phyloP scores from a whole-genome alignment of 2,329 filamentous ascomycete genomes.

The Hypoxylon sp. region DNA sequence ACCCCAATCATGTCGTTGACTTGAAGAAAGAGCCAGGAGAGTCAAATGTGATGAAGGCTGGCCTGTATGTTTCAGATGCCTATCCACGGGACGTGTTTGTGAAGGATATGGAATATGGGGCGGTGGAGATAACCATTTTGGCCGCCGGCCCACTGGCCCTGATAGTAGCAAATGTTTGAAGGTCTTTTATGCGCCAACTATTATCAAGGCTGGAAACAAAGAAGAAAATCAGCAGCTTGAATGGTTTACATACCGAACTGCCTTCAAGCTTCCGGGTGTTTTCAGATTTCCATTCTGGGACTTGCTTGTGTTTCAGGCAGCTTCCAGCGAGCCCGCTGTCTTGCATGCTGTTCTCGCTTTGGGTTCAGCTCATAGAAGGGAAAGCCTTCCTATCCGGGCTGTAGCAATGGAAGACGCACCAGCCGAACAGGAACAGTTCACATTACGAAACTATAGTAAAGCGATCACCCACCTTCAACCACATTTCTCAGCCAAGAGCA shows the following conservation, averaged over 20 bases:
- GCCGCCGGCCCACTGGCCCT: conserved; percentile 52
- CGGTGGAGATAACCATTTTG: conserved; percentile 43
- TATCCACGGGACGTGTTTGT: conserved; percentile 51
- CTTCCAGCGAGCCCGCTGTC: conserved; percentile 57
- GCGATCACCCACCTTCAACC: conserved; percentile 57
- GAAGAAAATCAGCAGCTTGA: conserved; percentile 57
- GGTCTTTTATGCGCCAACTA: conserved; percentile 20
- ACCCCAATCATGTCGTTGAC: conserved; percentile 10
- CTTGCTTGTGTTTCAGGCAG: conserved; percentile 56
- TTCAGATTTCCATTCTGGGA: conserved; percentile 59
- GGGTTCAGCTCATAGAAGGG: conserved; percentile 55
- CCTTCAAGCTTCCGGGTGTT: conserved; percentile 56
- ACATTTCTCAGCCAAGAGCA: conserved; percentile 50
- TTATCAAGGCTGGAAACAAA: conserved; percentile 32
- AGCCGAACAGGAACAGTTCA: conserved; percentile 48
- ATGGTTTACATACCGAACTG: conserved; percentile 61
- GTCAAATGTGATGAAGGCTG: conserved; percentile 54
- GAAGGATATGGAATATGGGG: conserved; percentile 54
- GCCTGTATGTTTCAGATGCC: conserved; percentile 49
- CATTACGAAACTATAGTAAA: conserved; percentile 56
- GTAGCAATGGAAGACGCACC: conserved; percentile 4
- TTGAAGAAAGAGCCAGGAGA: conserved; percentile 44
- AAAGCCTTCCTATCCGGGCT: conserved; percentile 21
- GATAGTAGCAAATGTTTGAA: conserved; percentile 17
- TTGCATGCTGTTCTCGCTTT: conserved; percentile 59